Evolutionary conservation across 1,284 basidiomycete species (phyloP).

Genomic region (Athelia sp.): DNA sequence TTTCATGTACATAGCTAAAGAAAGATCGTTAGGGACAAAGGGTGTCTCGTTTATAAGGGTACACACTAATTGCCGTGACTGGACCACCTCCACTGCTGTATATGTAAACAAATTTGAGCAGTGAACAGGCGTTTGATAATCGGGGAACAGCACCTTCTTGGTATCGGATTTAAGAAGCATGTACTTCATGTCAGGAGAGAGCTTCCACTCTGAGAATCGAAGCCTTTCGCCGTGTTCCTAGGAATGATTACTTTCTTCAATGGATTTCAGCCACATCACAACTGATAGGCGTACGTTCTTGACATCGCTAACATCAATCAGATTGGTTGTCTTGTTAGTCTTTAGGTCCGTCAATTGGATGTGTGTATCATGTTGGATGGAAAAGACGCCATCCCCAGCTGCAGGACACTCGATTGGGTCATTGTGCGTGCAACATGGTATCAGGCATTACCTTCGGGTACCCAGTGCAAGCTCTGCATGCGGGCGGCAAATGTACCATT

Average conservation of each 20-base stretch:
- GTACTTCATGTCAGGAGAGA: conserved; percentile 86
- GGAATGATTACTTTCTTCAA: conserved; percentile 5
- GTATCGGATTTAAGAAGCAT: conserved; percentile 75
- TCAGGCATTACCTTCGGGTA: conserved; percentile 70
- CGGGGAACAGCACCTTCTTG: conserved; percentile 48
- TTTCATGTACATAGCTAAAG: conserved; percentile 58
- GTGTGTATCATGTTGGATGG: conserved; percentile 49
- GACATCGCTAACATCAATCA: conserved; percentile 57
- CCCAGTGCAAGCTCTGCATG: conserved; percentile 63
- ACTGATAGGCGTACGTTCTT: conserved; percentile 42
- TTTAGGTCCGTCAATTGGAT: conserved; percentile 79
- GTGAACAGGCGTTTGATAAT: background rate
- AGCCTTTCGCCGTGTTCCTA: conserved; percentile 58
- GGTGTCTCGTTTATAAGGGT: background rate
- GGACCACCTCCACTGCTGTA: conserved; percentile 89
- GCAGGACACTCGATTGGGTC: conserved; percentile 1
- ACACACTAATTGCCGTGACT: conserved; percentile 85
- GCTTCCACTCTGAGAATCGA: conserved; percentile 59
- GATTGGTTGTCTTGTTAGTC: conserved; percentile 60
- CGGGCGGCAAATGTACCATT: conserved; percentile 76
- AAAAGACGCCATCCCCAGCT: conserved; percentile 92
- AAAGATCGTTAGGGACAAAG: background rate
- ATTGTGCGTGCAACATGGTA: background rate
- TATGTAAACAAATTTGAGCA: conserved; percentile 3
- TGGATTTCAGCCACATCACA: background rate